Conservation (phyloP, 352 stramenopile genomes). For the Globisporangium recalcitrans region DNA sequence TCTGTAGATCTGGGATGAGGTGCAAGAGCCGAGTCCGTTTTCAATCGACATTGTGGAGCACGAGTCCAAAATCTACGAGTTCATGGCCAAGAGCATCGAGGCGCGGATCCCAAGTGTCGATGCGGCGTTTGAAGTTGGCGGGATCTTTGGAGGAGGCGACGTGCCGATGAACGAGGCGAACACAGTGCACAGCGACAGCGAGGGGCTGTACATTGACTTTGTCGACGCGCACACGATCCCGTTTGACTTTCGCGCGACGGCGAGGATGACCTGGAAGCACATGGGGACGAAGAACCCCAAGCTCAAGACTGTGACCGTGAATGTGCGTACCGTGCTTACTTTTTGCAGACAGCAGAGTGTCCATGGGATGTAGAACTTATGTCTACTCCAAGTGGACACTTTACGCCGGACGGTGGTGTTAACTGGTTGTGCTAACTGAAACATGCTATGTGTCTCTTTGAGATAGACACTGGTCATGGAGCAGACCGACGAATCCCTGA, state of each 20-base stretch:
- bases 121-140: background rate
- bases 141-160: background rate
- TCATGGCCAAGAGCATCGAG: slow-evolving; percentile 1
- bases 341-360: too few species aligned
- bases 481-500: slow-evolving; percentile 3
- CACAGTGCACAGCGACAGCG: slow-evolving; percentile 1
- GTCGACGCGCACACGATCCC: background rate
- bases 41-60: background rate
- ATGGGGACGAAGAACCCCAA: background rate
- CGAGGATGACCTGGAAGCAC: slow-evolving; percentile 5
- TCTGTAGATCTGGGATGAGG: background rate
- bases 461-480: slow-evolving; percentile 3
- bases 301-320: background rate
- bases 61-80: background rate
- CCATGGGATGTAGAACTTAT: too few species aligned
- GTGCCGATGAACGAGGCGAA: background rate
- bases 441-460: background rate
- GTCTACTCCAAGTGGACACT: background rate
- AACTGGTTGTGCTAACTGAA: background rate
- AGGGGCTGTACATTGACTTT: background rate
- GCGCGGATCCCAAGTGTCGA: background rate
- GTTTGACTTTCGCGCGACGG: background rate
- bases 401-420: too few species aligned
- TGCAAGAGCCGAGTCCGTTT: background rate
- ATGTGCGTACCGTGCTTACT: background rate